Evolutionary conservation across 106 monocot genomes (phyloP), one percentile per base, ranked within the genome.

Genomic region (Narthecium ossifragum): DNA sequence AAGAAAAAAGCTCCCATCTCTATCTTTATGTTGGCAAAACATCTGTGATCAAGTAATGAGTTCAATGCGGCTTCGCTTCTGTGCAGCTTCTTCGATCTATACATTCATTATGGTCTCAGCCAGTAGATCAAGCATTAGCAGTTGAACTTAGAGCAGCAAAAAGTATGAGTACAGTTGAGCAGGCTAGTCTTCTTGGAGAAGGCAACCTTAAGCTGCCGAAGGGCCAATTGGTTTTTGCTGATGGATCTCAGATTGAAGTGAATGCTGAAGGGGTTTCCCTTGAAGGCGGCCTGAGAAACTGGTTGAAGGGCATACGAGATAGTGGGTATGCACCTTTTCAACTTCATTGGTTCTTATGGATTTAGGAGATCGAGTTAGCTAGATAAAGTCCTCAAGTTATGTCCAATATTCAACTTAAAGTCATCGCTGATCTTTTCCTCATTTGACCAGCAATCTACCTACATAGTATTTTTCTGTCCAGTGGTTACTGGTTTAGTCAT

Each of bases 251-350:
- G 39, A 43, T 56, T 17, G 88, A 93, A 39, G 59, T 67, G 45
- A 73, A 69, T 34, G 69, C 26, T 34, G 85, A 86, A 62, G 86
- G 69, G 15, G 82, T 72, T 1, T 71, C 81, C 56, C 78, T 69
- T 67, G 91, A 91, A 79, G 85, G 70, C 68, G 79, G 75, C 50
- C 70, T 91, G 33, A 81, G 91, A 61, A 98, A 98, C 56, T 98
- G 98, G 98, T 63, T 98, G 49, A 91, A 88, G 64, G 78, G 91
- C 30, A 79, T 91, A 20, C 70, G 98, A 68, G 98, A 98, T 47
- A 98, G 98, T 62, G 87, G 98, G 98, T 98, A 82, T 75, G 70
- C 26, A 38, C 51, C 43, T 10, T 32, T 55, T 5, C 14, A 13
- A n/a, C 1, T 24, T 26, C n/a, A 31, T 36, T 46, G n/a, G 2